Percentiles rank a stretch among this genome's conserved stretches.
Evolutionary conservation across 2,329 filamentous ascomycete species (phyloP).

Genomic region (Tolypocladium album): DNA sequence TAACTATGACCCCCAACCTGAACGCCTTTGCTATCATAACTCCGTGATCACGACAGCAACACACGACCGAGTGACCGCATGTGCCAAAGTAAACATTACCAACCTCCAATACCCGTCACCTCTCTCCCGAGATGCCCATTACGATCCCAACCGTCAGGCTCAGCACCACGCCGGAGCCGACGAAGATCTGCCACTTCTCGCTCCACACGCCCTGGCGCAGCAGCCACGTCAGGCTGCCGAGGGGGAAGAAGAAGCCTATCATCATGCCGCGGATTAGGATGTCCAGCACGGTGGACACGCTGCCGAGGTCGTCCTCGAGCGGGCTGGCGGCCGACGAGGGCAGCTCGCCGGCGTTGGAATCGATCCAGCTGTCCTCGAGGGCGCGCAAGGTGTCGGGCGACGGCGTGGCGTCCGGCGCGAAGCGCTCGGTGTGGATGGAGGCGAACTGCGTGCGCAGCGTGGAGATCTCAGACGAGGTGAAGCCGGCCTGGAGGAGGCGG

Average conservation of each 20-base stretch:
- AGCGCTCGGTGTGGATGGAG: conserved; percentile 68
- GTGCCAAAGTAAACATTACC: neutral
- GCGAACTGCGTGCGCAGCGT: conserved; percentile 81
- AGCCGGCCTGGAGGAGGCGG: conserved; percentile 68
- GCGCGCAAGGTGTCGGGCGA: conserved; percentile 61
- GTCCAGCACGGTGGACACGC: conserved; percentile 52
- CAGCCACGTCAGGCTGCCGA: conserved; percentile 78
- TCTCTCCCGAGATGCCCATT: conserved; percentile 30
- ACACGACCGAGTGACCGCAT: neutral
- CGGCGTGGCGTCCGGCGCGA: conserved; percentile 84
- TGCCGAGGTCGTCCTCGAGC: conserved; percentile 36
- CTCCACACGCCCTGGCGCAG: conserved; percentile 80
- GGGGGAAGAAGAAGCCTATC: conserved; percentile 89
- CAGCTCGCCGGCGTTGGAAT: conserved; percentile 44
- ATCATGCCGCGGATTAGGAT: conserved; percentile 81
- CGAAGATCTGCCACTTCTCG: conserved; percentile 73
- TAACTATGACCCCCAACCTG: neutral
- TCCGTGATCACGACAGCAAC: neutral
- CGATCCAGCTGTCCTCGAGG: conserved; percentile 87
- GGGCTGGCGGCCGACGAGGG: conserved; percentile 24
- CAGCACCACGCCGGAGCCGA: conserved; percentile 72
- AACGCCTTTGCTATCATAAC: neutral
- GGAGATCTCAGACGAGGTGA: conserved; percentile 73
- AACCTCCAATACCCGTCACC: neutral
- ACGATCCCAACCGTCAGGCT: conserved; percentile 69